These are phyloP conservation scores for Heliamphora exappendiculata DNA, from an alignment of 148 eudicot genomes.

Conservation along the genomic window DNA sequence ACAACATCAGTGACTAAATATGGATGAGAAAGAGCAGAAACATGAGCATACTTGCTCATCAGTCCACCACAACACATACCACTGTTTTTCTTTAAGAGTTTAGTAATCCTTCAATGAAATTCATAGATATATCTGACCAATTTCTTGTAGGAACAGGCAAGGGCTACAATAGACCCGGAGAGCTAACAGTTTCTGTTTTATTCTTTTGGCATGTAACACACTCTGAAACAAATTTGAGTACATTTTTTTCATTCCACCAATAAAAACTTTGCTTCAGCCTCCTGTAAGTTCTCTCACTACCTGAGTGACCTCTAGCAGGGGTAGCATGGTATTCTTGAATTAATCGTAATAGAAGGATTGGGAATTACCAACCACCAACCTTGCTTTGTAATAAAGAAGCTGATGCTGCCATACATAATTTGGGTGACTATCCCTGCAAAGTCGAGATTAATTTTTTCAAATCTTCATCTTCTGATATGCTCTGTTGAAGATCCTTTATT, in stretches of 20 bases:
- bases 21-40: background rate
- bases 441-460: background rate
- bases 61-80: background rate
- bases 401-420: background rate
- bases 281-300: background rate
- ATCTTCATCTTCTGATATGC: background rate
- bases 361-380: background rate
- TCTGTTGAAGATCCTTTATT: too few species aligned
- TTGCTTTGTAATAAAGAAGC: background rate
- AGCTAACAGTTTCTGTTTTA: background rate
- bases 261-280: too few species aligned
- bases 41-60: background rate
- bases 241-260: background rate
- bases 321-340: background rate
- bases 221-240: background rate
- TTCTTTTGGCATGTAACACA: background rate
- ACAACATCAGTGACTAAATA: background rate
- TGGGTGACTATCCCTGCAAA: background rate
- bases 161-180: background rate
- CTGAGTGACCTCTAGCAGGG: background rate
- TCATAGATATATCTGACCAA: background rate
- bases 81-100: background rate
- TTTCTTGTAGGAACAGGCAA: background rate
- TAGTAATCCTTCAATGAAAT: conserved; percentile 2
- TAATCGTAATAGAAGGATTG: background rate